Evolutionary conservation across 1,139 yeast genomes (phyloP).

Genomic region (Eremothecium cymbalariae): DNA sequence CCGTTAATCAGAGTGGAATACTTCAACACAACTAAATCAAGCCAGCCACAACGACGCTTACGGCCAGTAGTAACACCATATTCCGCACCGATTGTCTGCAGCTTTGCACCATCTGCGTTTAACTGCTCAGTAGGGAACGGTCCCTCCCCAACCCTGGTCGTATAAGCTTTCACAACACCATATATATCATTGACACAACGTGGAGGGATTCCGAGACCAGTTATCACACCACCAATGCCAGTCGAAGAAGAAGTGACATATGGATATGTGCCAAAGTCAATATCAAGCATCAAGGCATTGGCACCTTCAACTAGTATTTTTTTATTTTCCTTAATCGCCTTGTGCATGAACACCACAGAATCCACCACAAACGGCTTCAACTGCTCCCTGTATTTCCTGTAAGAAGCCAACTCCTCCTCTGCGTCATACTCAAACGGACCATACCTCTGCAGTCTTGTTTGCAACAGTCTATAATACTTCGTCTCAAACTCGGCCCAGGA

Average conservation of each 20-base stretch:
- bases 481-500: slow-evolving; percentile 90
- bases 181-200: slow-evolving; percentile 65
- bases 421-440: slow-evolving; percentile 86
- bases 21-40: slow-evolving; percentile 88
- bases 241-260: slow-evolving; percentile 94
- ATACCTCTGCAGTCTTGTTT: slow-evolving; percentile 77
- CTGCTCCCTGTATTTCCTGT: slow-evolving; percentile 63
- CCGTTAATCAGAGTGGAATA: slow-evolving; percentile 90
- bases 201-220: slow-evolving; percentile 96
- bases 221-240: slow-evolving; percentile 95
- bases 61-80: slow-evolving; percentile 98
- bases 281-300: slow-evolving; percentile 93
- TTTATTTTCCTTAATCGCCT: slow-evolving; percentile 68
- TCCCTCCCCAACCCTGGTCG: slow-evolving; percentile 98
- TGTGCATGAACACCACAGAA: slow-evolving; percentile 82
- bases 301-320: slow-evolving; percentile 96
- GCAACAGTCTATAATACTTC: slow-evolving; percentile 66
- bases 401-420: slow-evolving; percentile 70
- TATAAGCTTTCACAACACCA: slow-evolving; percentile 97
- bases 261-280: slow-evolving; percentile 97
- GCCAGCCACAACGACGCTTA: slow-evolving; percentile 99
- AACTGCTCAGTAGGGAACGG: slow-evolving; percentile 98
- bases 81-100: slow-evolving; percentile 91
- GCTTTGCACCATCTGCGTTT: slow-evolving; percentile 74
- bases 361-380: slow-evolving; percentile 91